Percentiles rank a stretch among this genome's conserved stretches.
These are phyloP conservation scores for Otatea glauca DNA, from an alignment of 176 grass and related monocot species.

Conservation along the genomic window DNA sequence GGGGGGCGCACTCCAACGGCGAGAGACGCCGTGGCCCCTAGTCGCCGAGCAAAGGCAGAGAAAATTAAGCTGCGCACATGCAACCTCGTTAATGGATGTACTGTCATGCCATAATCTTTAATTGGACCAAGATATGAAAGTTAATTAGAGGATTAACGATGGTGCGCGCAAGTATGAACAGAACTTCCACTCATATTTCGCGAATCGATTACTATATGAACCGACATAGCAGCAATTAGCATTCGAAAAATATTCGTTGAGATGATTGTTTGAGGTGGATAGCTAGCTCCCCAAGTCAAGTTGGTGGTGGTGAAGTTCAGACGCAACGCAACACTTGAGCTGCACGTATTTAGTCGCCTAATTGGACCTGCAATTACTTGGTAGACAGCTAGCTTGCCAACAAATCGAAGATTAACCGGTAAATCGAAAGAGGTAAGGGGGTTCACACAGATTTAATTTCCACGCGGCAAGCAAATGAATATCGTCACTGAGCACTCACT, in stretches of 20 bases:
- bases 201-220: not conserved
- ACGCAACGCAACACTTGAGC: not conserved
- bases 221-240: not conserved
- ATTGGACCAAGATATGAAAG: not conserved
- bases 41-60: not conserved
- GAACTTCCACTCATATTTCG: not conserved
- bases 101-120: not conserved
- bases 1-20: not conserved
- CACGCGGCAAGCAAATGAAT: not conserved
- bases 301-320: constrained; percentile 32
- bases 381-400: not conserved
- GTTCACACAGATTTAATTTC: not conserved
- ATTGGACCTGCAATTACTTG: not conserved
- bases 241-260: not conserved
- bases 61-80: not conserved
- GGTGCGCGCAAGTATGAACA: not conserved
- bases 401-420: not conserved
- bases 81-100: not conserved
- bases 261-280: not conserved
- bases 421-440: not conserved
- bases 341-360: not conserved
- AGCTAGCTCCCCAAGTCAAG: constrained; percentile 25
- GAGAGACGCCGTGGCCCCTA: not conserved
- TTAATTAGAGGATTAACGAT: not conserved
- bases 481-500: not conserved